These are phyloP conservation scores for Mortierella sp. DNA, from an alignment of 371 early-diverging fungal species.

Conservation along the genomic window DNA sequence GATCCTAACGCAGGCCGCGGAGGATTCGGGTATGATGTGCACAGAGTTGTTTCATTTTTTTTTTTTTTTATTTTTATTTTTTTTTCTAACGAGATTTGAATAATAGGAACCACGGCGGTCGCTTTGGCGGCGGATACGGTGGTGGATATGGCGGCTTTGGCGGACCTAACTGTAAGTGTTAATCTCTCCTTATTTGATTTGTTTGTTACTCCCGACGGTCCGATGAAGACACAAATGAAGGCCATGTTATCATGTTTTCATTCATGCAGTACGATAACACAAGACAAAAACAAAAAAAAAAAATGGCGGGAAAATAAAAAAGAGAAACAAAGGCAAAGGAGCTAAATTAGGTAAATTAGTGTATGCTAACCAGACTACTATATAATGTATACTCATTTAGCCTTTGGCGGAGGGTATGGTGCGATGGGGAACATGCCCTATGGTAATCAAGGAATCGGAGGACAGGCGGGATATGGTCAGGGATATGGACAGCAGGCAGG, in stretches of 20 bases:
- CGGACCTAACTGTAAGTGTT: conserved; percentile 44
- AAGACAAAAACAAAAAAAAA: conserved; percentile 6
- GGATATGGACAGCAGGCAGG: conserved; percentile 31
- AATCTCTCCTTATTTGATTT: background rate
- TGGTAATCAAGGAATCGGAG: conserved; percentile 25
- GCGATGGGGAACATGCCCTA: conserved; percentile 28
- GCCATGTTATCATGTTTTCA: background rate
- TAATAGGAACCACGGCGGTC: conserved; percentile 26
- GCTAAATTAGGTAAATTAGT: conserved; percentile 14
- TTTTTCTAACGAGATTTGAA: background rate
- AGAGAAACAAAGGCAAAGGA: too few species aligned
- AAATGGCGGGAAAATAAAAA: conserved; percentile 31
- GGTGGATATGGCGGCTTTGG: conserved; percentile 52
- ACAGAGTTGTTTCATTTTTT: background rate
- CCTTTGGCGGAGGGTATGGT: conserved; percentile 43
- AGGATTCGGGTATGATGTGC: conserved; percentile 25
- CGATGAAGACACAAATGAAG: background rate
- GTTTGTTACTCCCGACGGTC: background rate
- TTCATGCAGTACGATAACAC: conserved; percentile 4
- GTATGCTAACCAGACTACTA: background rate
- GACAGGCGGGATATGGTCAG: conserved; percentile 46
- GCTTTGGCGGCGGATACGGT: conserved; percentile 27
- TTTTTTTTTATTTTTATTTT: background rate
- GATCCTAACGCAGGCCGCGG: conserved; percentile 66
- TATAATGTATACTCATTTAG: conserved; percentile 8